These are phyloP conservation scores for Sclerotinia trifoliorum DNA, from an alignment of 2,329 filamentous ascomycete species.

Conservation along the genomic window DNA sequence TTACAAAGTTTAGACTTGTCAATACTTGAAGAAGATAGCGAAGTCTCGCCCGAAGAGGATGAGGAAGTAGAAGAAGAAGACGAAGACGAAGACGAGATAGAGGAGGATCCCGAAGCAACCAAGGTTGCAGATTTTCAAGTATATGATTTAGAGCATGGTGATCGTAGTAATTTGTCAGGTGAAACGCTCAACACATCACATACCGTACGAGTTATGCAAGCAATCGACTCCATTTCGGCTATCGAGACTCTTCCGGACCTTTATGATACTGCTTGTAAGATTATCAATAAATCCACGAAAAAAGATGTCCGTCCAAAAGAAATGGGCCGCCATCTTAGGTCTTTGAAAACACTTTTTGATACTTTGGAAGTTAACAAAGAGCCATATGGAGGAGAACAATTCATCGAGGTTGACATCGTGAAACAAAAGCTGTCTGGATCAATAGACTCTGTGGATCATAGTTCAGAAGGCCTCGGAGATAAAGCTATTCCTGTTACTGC, in stretches of 20 bases:
- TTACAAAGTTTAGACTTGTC: slow-evolving; percentile 34
- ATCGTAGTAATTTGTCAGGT: slow-evolving; percentile 27
- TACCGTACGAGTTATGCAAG: slow-evolving; percentile 33
- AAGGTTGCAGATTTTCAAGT: slow-evolving; percentile 1
- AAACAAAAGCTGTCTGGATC: slow-evolving; percentile 38
- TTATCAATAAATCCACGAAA: slow-evolving; percentile 43
- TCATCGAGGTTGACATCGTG: slow-evolving; percentile 42
- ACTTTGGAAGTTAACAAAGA: slow-evolving; percentile 26
- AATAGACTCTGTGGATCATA: slow-evolving; percentile 27
- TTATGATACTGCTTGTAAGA: slow-evolving; percentile 38
- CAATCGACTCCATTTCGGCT: slow-evolving; percentile 41
- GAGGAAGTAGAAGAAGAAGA: slow-evolving; percentile 10
- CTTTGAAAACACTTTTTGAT: slow-evolving; percentile 30
- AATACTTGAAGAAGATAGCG: slow-evolving; percentile 34
- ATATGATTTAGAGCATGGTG: background rate
- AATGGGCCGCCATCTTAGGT: slow-evolving; percentile 35
- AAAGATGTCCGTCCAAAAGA: slow-evolving; percentile 28
- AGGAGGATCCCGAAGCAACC: slow-evolving; percentile 18
- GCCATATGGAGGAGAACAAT: slow-evolving; percentile 33
- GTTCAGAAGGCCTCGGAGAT: slow-evolving; percentile 33
- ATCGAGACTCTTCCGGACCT: slow-evolving; percentile 44
- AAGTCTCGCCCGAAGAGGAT: slow-evolving; percentile 2
- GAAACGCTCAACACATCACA: slow-evolving; percentile 32
- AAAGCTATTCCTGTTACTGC: slow-evolving; percentile 24
- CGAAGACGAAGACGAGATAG: slow-evolving; percentile 22